phyloP scores from a whole-genome alignment of 2,329 filamentous ascomycete species.

The Claviceps sp. region DNA sequence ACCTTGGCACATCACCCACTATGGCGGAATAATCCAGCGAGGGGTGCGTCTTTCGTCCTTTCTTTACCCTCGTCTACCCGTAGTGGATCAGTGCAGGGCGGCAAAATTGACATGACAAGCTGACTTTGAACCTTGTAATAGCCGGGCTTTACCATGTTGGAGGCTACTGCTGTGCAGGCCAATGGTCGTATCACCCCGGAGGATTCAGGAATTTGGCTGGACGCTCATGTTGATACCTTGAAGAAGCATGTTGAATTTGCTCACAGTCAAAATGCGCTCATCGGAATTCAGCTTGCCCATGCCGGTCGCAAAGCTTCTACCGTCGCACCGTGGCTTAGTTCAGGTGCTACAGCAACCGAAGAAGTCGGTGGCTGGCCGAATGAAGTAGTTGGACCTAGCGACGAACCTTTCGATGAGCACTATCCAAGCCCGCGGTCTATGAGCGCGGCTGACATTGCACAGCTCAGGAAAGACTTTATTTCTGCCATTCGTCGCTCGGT shows the following conservation, averaged over 20 bases:
- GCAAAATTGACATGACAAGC: neutral
- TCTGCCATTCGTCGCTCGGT: constrained; percentile 40
- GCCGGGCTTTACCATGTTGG: constrained; percentile 58
- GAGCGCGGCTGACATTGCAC: constrained; percentile 48
- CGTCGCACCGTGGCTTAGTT: constrained; percentile 48
- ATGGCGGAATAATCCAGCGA: constrained; percentile 29
- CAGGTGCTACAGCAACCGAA: constrained; percentile 36
- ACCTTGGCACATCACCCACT: neutral
- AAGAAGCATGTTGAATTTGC: constrained; percentile 62
- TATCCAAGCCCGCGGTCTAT: constrained; percentile 44
- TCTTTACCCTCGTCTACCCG: neutral
- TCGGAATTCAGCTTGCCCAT: constrained; percentile 71
- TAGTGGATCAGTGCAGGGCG: neutral
- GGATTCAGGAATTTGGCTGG: constrained; percentile 70
- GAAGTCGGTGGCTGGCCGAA: constrained; percentile 43
- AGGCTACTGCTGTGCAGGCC: constrained; percentile 63
- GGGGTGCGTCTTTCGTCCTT: neutral
- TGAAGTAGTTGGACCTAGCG: constrained; percentile 36
- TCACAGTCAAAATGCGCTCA: constrained; percentile 63
- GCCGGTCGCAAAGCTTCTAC: constrained; percentile 58
- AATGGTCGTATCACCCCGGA: constrained; percentile 75
- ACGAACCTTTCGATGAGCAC: constrained; percentile 44
- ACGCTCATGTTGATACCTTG: constrained; percentile 64
- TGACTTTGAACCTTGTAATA: neutral
- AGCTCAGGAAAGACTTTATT: constrained; percentile 44